phyloP scores from a whole-genome alignment of 805 yeast genomes.

The Nakazawaea ambrosiae region DNA sequence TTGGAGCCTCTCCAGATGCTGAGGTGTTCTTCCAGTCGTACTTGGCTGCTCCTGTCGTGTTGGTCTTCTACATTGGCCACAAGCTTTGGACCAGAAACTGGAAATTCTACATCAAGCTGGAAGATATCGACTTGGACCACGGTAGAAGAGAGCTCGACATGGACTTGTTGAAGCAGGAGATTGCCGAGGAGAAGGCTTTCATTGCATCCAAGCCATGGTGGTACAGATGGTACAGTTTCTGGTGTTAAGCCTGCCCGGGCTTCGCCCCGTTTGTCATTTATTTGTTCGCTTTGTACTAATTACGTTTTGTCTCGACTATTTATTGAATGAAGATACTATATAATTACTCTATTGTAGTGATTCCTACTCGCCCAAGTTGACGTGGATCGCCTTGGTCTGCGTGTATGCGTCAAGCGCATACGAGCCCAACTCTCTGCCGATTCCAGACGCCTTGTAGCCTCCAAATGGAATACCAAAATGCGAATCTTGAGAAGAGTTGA shows the following conservation, averaged over 20 bases:
- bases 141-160: conserved; percentile 59
- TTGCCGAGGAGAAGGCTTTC: conserved; percentile 48
- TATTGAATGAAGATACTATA: too few relatives aligned
- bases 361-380: conserved; percentile 34
- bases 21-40: conserved; percentile 56
- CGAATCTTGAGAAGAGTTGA: conserved; percentile 40
- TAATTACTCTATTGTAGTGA: too few relatives aligned
- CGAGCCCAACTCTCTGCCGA: conserved; percentile 61
- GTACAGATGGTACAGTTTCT: conserved; percentile 46
- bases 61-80: conserved; percentile 33
- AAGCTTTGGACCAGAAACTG: conserved; percentile 35
- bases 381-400: conserved; percentile 64
- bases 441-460: conserved; percentile 46
- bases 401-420: conserved; percentile 64
- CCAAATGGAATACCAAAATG: conserved; percentile 47
- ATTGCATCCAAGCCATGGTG: conserved; percentile 38
- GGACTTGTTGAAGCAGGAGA: conserved; percentile 48
- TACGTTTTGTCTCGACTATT: neutral
- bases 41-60: conserved; percentile 55
- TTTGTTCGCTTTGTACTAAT: too few relatives aligned
- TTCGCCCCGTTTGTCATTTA: neutral
- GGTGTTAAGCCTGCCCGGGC: conserved; percentile 53
- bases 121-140: conserved; percentile 51
- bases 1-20: conserved; percentile 46
- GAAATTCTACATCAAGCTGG: conserved; percentile 34